Base-by-base conservation (phyloP, 768 basidiomycete genomes). In the Grammothele lineata region DNA sequence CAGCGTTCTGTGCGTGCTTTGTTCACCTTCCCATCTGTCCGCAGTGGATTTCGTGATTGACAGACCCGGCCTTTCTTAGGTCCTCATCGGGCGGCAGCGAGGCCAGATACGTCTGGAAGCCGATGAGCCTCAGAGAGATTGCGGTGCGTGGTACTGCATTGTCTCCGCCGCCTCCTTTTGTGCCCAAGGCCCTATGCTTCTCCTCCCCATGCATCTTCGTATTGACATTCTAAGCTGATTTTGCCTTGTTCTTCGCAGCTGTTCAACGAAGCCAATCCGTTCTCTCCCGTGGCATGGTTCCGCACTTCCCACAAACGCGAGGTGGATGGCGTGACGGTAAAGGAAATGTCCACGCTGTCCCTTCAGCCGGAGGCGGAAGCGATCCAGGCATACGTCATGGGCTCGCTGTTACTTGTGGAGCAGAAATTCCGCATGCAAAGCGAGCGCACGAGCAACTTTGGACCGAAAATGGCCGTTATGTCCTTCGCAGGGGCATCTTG, bases 251-350 rank as follows among this genome's bases (percentile, higher is more conserved):
- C 27, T 30, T 7, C 27, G 27, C 27, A 14, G 27, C 27, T 49
- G 4, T 48, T n/a, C 40, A 35, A 8, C 18, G 32, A 40, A 9
- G 3, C 19, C 3, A 42, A 24, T 32, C 40, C 48, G 10, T 42
- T 37, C n/a, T 14, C 32, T n/a, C 48, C 48, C 23, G 35, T 49
- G 10, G 48, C 48, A 8, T 49, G 48, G 41, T 43, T 37, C 36
- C 24, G 48, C n/a, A 34, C 26, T 5, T 32, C 42, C 2, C n/a
- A 42, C n/a, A 24, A 17, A 5, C 36, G 22, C 14, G 26, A 23
- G 7, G 35, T 37, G 2, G 24, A 27, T 24, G 43, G 43, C 4
- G 35, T 45, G 9, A n/a, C 18, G 10, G 7, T 37, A 7, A 4
- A n/a, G 15, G 22, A 37, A 25, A 24, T 27, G 17, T 30, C 48